Base-by-base conservation (phyloP, 2,329 filamentous ascomycete species). In the Bipolaris victoriae region DNA sequence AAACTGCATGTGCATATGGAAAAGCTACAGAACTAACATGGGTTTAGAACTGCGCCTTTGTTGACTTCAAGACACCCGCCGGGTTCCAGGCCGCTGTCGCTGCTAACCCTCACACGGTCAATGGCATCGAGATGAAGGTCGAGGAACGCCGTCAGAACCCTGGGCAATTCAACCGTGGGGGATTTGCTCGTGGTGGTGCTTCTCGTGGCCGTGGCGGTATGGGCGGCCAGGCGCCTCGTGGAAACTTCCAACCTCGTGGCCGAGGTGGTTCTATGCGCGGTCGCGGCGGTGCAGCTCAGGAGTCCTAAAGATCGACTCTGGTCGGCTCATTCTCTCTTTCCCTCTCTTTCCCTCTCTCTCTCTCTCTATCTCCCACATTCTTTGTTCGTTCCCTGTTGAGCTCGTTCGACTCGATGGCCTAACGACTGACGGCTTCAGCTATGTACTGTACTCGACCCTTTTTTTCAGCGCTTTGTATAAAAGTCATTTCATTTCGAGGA, bases 41-140 rank as follows among this genome's bases (percentile, higher is more conserved):
- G 7, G 1, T 36, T 26, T 73, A 96, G 94, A 97, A 95, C 84
- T 97, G 92, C 73, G 95, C 95, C 24, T 98, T 98, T 74, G 91
- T 97, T 58, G 95, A 99, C 77, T 99, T 95, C 78, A 90, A 88
- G 73, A 90, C 89, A 45, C 75, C 86, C 20, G 87, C 92, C 53
- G 92, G 87, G 45, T 97, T 96, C 79, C 86, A 91, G 76, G 89
- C 90, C 61, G 95, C 95, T 41, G 84, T 91, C 36, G 86, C 86
- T 60, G 90, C 89, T 67, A 98, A 96, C 80, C 94, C 94, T 35
- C 92, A 96, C 79, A 84, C 85, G 43, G 86, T 99, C 62, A 91
- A 90, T 68, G 90, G 88, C 66, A 90, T 97, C 77, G 88, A 86
- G 70, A 89, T 99, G 68, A 83, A 86, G 61, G 90, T 99, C 55